These are phyloP conservation scores for Podospora appendiculata DNA, from an alignment of 495 filamentous ascomycete genomes.

Conservation along the genomic window DNA sequence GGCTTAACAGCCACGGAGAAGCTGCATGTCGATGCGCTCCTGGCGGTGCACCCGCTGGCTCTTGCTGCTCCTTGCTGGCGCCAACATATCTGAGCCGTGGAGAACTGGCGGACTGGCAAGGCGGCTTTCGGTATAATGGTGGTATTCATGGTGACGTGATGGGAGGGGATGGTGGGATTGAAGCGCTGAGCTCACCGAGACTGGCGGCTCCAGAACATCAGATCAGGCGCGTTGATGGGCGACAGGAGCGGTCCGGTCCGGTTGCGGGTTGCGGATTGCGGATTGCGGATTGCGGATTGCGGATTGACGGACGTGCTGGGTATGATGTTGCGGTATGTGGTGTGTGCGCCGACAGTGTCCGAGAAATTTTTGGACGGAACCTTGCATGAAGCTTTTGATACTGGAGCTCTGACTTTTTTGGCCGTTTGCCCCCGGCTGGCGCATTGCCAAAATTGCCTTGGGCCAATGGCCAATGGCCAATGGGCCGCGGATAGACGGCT, in stretches of 20 bases:
- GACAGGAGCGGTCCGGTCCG: not conserved
- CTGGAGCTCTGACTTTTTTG: too few relatives aligned
- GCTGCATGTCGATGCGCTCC: not conserved
- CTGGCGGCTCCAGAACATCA: constrained; percentile 6
- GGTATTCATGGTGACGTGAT: constrained; percentile 36
- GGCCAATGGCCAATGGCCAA: too few relatives aligned
- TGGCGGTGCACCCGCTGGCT: constrained; percentile 14
- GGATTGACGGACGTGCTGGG: too few relatives aligned
- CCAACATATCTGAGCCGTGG: constrained; percentile 39
- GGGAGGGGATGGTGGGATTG: not conserved
- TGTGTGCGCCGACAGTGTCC: too few relatives aligned
- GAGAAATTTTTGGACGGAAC: too few relatives aligned
- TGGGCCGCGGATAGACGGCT: too few relatives aligned
- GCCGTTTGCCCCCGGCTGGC: too few relatives aligned
- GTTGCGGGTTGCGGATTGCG: not conserved
- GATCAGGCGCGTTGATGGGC: not conserved
- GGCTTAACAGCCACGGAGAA: constrained; percentile 12
- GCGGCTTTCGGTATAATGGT: constrained; percentile 44
- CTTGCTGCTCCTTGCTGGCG: constrained; percentile 28
- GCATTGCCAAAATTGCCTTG: too few relatives aligned
- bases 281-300: too few relatives aligned
- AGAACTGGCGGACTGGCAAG: constrained; percentile 40
- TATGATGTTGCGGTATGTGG: too few relatives aligned
- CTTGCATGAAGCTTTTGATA: too few relatives aligned
- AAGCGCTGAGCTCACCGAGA: constrained; percentile 8